A percentile compares a stretch with the other conserved stretches of the same genome.
Conservation (phyloP, 2,329 filamentous ascomycete species). For the Microdochium nivale region DNA sequence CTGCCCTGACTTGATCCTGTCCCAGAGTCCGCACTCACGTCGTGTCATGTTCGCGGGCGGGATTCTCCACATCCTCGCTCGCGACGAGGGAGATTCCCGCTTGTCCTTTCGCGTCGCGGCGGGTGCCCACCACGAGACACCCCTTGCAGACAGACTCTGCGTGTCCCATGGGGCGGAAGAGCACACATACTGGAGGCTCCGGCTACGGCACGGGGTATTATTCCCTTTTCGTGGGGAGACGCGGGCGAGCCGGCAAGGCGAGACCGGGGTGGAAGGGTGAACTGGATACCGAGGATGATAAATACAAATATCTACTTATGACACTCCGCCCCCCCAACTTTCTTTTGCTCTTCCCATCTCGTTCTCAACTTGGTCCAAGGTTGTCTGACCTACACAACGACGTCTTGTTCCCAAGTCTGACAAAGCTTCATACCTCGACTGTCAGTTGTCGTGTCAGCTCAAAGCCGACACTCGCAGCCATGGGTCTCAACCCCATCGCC, state of each 20-base stretch:
- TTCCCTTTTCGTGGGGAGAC: background rate
- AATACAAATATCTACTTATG: too few relatives aligned
- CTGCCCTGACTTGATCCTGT: too few relatives aligned
- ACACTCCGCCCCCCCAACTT: too few relatives aligned
- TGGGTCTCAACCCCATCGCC: conserved; percentile 10
- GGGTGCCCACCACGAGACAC: background rate
- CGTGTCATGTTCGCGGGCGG: too few relatives aligned
- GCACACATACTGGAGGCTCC: background rate
- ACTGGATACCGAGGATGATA: background rate
- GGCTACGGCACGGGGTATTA: background rate
- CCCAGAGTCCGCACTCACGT: too few relatives aligned
- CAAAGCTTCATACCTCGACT: too few relatives aligned
- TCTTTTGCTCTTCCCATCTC: conserved; percentile 1
- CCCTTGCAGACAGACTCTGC: background rate
- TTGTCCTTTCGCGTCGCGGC: background rate
- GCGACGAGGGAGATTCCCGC: background rate
- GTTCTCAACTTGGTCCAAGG: background rate
- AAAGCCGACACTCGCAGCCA: background rate
- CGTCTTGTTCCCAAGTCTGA: too few relatives aligned
- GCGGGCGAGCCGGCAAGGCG: background rate
- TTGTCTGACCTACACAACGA: too few relatives aligned
- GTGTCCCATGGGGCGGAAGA: background rate
- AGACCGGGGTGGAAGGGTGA: background rate
- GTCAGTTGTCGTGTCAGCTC: background rate
- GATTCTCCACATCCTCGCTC: background rate